Percentiles rank a stretch among this genome's conserved stretches.
Conservation (phyloP, 352 stramenopile species). For the Globisporangium barbulae region DNA sequence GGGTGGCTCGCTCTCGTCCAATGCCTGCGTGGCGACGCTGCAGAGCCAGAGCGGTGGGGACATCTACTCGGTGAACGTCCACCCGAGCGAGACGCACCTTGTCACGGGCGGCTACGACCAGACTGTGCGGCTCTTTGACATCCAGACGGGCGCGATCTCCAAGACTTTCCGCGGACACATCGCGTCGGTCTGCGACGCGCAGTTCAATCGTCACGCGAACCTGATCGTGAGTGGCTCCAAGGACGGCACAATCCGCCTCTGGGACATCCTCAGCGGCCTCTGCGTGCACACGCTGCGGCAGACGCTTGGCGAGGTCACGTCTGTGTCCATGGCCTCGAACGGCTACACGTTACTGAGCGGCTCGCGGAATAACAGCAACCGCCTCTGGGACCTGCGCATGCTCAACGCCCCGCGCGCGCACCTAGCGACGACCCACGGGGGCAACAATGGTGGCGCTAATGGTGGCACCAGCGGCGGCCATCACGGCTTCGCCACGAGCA, state of each 20-base stretch:
- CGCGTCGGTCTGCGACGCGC: slow-evolving; percentile 81
- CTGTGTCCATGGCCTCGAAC: slow-evolving; percentile 79
- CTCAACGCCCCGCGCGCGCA: slow-evolving; percentile 67
- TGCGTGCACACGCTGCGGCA: slow-evolving; percentile 85
- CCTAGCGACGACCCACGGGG: slow-evolving; percentile 28
- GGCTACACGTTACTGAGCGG: slow-evolving; percentile 77
- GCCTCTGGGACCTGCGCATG: slow-evolving; percentile 88
- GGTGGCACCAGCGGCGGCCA: slow-evolving; percentile 1
- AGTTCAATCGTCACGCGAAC: slow-evolving; percentile 87
- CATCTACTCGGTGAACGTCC: slow-evolving; percentile 84
- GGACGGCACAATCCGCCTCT: slow-evolving; percentile 82
- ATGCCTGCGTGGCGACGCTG: slow-evolving; percentile 54
- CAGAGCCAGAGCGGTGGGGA: slow-evolving; percentile 49
- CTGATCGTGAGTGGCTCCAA: slow-evolving; percentile 86
- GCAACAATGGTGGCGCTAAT: neutral
- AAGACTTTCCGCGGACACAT: slow-evolving; percentile 84
- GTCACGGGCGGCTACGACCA: slow-evolving; percentile 87
- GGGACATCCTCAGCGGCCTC: slow-evolving; percentile 85
- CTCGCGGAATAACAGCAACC: slow-evolving; percentile 87
- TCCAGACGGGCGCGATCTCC: slow-evolving; percentile 56
- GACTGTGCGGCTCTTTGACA: slow-evolving; percentile 83
- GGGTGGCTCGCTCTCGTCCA: slow-evolving; percentile 31
- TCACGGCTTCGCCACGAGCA: slow-evolving; percentile 6
- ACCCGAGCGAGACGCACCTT: slow-evolving; percentile 84
- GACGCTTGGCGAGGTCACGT: slow-evolving; percentile 85